Evolutionary conservation across 2,329 filamentous ascomycete genomes (phyloP).

Genomic region (Trichoderma simmonsii): DNA sequence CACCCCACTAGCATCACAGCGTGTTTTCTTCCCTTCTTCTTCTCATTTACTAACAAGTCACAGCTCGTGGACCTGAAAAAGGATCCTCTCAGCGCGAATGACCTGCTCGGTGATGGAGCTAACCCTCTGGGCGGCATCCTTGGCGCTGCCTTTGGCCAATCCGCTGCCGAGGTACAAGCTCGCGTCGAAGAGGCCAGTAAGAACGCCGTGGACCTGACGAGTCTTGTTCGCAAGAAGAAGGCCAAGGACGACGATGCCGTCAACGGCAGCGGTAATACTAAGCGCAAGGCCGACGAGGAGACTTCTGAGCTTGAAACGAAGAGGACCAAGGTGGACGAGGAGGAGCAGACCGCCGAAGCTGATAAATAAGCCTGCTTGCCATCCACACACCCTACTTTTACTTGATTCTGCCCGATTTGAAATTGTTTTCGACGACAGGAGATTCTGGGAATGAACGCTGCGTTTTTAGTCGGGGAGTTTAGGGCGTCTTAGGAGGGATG

Average conservation of each 20-base stretch:
- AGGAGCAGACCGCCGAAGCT: slow-evolving; percentile 13
- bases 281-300: slow-evolving; percentile 35
- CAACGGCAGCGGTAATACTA: slow-evolving; percentile 34
- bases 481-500: not conserved
- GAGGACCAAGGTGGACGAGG: slow-evolving; percentile 36
- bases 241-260: slow-evolving; percentile 33
- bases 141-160: slow-evolving; percentile 61
- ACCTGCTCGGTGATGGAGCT: slow-evolving; percentile 35
- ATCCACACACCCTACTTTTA: not conserved
- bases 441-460: not conserved
- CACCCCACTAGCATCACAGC: not conserved
- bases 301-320: slow-evolving; percentile 31
- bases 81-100: slow-evolving; percentile 48
- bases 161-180: slow-evolving; percentile 57
- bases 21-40: not conserved
- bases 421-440: not conserved
- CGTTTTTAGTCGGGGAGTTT: not conserved
- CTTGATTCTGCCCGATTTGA: not conserved
- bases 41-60: slow-evolving; percentile 12
- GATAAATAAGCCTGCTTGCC: not conserved
- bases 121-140: slow-evolving; percentile 58
- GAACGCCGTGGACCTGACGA: slow-evolving; percentile 68
- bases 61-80: slow-evolving; percentile 66
- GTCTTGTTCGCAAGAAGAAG: slow-evolving; percentile 73
- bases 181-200: slow-evolving; percentile 70